Evolutionary conservation across 2,329 filamentous ascomycete genomes (phyloP), one percentile per base, ranked within the genome.

Genomic region (Colletotrichum sp.): DNA sequence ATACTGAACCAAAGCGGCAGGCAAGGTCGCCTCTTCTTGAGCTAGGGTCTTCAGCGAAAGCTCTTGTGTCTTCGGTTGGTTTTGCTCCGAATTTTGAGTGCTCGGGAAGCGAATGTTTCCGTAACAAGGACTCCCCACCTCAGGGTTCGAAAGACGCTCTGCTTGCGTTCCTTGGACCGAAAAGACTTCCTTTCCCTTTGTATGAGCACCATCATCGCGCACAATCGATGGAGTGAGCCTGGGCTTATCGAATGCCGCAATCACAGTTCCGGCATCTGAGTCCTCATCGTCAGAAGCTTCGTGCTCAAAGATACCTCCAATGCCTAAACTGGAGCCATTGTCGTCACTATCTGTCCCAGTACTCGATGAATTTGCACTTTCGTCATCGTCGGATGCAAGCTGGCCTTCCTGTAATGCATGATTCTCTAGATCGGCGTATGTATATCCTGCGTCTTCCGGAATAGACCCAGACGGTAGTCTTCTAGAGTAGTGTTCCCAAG

Each of bases 41-140:
- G 13, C 32, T 9, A 3, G 1, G 55, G 4, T 18, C 3, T 24
- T 18, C 21, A 59, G 55, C 15, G 16, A 6, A 7, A 8, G 0
- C 44, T 52, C 10, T 7, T 52, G 44, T 4, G 44, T 13, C 44
- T 52, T 52, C 10, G 10, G 44, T 52, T 0, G 44, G 4, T 21
- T 13, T 3, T 24, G n/a, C 10, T 21, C 44, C 1, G 44, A 21
- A 1, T 7, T 52, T 4, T 2, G 0, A 0, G 44, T 13, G 44
- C 44, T 52, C 8, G 44, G 7, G 10, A 8, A 1, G n/a, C 39
- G 12, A 24, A 1, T 5, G 10, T 52, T 21, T 52, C 1, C 44
- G n/a, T 21, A 5, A 52, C 2, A 21, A 8, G 44, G 0, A 21
- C 44, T 52, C 10, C 10, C 44, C 10, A 13, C 6, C 2, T 52